Conservation (phyloP, 2,329 filamentous ascomycete genomes). For the Botrytis fabae region DNA sequence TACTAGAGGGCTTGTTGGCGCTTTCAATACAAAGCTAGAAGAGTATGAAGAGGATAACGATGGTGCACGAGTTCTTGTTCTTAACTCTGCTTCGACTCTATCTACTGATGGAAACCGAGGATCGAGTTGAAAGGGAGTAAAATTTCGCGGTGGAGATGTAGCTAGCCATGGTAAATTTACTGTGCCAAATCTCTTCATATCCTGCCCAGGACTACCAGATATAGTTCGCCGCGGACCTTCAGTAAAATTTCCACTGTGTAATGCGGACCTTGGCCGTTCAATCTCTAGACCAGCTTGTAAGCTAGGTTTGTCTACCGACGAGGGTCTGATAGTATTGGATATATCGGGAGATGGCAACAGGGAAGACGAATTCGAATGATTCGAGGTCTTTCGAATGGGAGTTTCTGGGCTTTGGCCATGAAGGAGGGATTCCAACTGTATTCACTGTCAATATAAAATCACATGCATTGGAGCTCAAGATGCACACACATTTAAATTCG, state of each 20-base stretch:
- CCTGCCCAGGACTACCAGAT: slow-evolving; percentile 21
- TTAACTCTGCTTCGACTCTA: slow-evolving; percentile 23
- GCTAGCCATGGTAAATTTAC: slow-evolving; percentile 49
- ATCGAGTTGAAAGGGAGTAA: slow-evolving; percentile 49
- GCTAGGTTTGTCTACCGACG: slow-evolving; percentile 45
- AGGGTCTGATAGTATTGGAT: slow-evolving; percentile 37
- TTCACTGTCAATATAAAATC: slow-evolving; percentile 21
- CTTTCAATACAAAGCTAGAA: slow-evolving; percentile 79
- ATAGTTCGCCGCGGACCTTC: slow-evolving; percentile 31
- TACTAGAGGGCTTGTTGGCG: slow-evolving; percentile 89
- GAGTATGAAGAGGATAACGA: slow-evolving; percentile 71
- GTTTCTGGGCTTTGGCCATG: slow-evolving; percentile 33
- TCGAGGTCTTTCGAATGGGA: slow-evolving; percentile 34
- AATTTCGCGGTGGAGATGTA: slow-evolving; percentile 58
- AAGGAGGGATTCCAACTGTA: slow-evolving; percentile 37
- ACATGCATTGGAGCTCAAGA: slow-evolving; percentile 2
- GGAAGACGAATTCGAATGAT: slow-evolving; percentile 35
- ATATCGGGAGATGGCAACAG: slow-evolving; percentile 42
- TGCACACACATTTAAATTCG: slow-evolving; percentile 57
- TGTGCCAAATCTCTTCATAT: slow-evolving; percentile 26
- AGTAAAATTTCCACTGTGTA: slow-evolving; percentile 69
- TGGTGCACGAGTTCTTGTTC: slow-evolving; percentile 45
- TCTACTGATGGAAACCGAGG: slow-evolving; percentile 35
- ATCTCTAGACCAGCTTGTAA: slow-evolving; percentile 63
- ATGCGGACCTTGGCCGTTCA: slow-evolving; percentile 76